Evolutionary conservation across 2,329 filamentous ascomycete species (phyloP), one percentile per base, ranked within the genome.

Genomic region (Scedosporium boydii): DNA sequence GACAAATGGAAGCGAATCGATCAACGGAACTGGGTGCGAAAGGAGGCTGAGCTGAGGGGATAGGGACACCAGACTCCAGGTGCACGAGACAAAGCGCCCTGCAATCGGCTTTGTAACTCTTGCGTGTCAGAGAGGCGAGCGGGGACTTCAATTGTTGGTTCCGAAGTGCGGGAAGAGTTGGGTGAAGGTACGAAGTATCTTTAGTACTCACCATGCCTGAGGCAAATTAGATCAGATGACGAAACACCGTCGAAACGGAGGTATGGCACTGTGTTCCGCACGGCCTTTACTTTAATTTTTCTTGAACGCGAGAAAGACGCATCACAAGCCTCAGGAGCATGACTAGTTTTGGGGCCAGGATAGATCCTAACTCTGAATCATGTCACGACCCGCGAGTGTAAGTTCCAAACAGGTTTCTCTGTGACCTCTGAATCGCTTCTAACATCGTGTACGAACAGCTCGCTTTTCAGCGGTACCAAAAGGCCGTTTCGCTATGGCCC

Each of bases 401-500:
- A 29, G 68, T 65, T 18, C 53, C 4, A 9, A 12, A 9, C 44
- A 6, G 6, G 12, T n/a, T 14, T 38, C 9, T 38, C 2, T 12
- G 34, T 38, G 10, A 38, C 34, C 14, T 26, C 12, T 6, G 6
- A 9, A 29, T 29, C 6, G 29, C 18, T 18, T 5, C 48, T 62
- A 34, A 57, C 29, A 57, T 55, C 14, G 12, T 38, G 18, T 48
- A 23, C 23, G 23, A 26, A 23, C 58, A 66, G 65, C 58, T 62
- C 27, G 60, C 60, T 23, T 34, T 61, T 23, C 63, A 74, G 67
- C 78, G 80, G 66, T 77, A 82, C 73, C 74, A 79, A 55, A 77
- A 78, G 61, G 78, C 78, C 29, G 75, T 85, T 62, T 75, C 79
- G 63, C 78, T 79, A 65, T 89, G 86, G 86, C 87, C 87, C 56